Evolutionary conservation across 805 yeast genomes (phyloP).

Genomic region (Metschnikowia picachoensis): DNA sequence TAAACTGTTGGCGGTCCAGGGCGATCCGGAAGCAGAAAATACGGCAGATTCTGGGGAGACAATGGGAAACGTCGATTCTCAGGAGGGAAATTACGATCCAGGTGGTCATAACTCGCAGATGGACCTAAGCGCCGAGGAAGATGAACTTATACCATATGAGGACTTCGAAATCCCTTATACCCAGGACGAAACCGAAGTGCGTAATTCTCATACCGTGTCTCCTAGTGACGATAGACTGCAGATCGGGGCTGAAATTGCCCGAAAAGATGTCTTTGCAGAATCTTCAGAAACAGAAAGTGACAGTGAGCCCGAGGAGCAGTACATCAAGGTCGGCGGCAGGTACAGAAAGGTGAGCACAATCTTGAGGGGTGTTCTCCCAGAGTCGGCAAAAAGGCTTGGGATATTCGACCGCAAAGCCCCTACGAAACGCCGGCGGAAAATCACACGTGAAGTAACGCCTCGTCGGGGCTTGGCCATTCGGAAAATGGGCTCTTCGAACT

Average conservation of each 20-base stretch:
- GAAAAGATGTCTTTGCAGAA: background rate
- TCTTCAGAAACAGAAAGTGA: background rate
- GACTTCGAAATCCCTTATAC: constrained; percentile 6
- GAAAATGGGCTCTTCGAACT: constrained; percentile 15
- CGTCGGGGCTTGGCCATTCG: constrained; percentile 37
- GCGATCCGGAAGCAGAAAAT: constrained; percentile 7
- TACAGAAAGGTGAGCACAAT: constrained; percentile 27
- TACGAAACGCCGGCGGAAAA: constrained; percentile 3
- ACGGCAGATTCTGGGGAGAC: background rate
- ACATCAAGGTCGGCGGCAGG: constrained; percentile 19
- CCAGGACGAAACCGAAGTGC: background rate
- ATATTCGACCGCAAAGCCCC: constrained; percentile 17
- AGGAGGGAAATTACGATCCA: constrained; percentile 8
- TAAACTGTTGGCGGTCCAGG: constrained; percentile 13
- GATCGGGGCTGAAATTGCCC: background rate
- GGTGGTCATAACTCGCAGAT: constrained; percentile 3
- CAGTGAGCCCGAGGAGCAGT: constrained; percentile 11
- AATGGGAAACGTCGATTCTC: background rate
- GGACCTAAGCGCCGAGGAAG: constrained; percentile 3
- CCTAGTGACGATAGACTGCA: background rate
- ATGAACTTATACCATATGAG: constrained; percentile 14
- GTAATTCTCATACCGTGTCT: background rate
- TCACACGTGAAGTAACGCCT: constrained; percentile 13
- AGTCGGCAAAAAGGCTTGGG: constrained; percentile 34
- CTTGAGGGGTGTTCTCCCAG: constrained; percentile 37